Base-by-base conservation (phyloP, 2,329 filamentous ascomycete genomes). In the Clarireedia monteithiana region DNA sequence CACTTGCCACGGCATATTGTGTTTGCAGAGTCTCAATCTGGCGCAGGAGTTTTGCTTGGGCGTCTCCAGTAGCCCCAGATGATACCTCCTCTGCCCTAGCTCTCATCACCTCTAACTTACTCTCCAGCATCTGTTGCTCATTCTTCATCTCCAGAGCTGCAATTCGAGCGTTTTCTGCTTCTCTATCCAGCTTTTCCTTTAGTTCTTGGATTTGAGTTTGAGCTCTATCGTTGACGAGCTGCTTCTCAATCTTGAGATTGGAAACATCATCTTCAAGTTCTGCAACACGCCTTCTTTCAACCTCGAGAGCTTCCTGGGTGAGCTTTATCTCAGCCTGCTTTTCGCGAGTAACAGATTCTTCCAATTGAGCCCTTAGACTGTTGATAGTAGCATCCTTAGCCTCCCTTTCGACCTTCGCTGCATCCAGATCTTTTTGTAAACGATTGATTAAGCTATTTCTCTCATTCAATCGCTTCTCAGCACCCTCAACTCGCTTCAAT, bases 21-120 rank as follows among this genome's bases (percentile, higher is more conserved):
- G 89, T 94, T 71, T 99, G 94, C 39, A 99, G 74, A 0, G 89
- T 96, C 74, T 99, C 94, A 53, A 99, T 88, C 71, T 99, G 95
- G 42, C 94, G 84, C 45, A 97, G 77, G 42, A 97, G 77, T 70
- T 96, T 97, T 45, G 88, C 88, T 65, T 95, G 91, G 0, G 88
- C 83, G 67, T 96, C 89, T 14, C 91, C 88, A 5, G 84, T 84
- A 14, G 83, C 83, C 15, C 89, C 88, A 2, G 91, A 92, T 1
- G 91, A 91, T 0, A 84, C 89, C 70, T 99, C 94, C 72, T 99
- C 94, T 1, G 89, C 90, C 34, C 88, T 82, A 17, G 85, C 82
- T 55, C 94, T 86, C 73, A 96, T 84, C 7, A 88, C 83, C 72
- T 99, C 94, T 55, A 99, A 78, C 70, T 95, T 95, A 64, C 88